Evolutionary conservation across 306 rosid species (phyloP), one percentile per base, ranked within the genome.

Genomic region (Lathyrus oleraceus): DNA sequence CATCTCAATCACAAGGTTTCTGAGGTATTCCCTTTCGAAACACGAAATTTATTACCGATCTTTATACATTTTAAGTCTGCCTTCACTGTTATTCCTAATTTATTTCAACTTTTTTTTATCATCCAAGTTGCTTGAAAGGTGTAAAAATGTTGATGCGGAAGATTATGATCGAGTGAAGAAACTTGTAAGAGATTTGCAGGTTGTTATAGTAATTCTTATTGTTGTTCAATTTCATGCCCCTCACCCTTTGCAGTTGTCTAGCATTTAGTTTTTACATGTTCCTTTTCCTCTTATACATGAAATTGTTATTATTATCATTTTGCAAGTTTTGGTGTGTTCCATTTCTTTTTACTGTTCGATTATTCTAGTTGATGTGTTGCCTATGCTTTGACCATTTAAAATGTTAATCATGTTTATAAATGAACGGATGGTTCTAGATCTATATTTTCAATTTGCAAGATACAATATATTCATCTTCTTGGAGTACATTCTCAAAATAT

Each of bases 131-230:
- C 88, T 81, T 53, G 96, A 86, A 69, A 88, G 78, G 79, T 72
- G 79, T 76, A 91, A 81, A 75, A 75, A 81, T 72, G 64, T 94
- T 63, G 91, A 94, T 68, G 80, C 76, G 40, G 95, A 91, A 40
- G 99, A 94, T 70, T 94, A 87, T 81, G 85, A 78, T 71, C 92
- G 87, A 59, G 57, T 85, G 75, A 94, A 88, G 86, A 81, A 71
- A 13, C 85, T 84, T 48, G 88, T 79, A 81, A 81, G 53, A 70
- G 88, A 80, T 61, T 40, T 87, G 89, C 81, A 83, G 99, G 99
- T 94, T 66, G 19, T 52, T 51, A 30, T 67, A 53, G 27, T 61
- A 23, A 30, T 30, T 48, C 65, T 65, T 13, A 5, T 70, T 38
- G 19, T 17, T 27, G 12, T 23, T 51, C 25, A 28, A 14, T 52